phyloP scores from a whole-genome alignment of 257 asterid species.

The Solanum habrochaites region DNA sequence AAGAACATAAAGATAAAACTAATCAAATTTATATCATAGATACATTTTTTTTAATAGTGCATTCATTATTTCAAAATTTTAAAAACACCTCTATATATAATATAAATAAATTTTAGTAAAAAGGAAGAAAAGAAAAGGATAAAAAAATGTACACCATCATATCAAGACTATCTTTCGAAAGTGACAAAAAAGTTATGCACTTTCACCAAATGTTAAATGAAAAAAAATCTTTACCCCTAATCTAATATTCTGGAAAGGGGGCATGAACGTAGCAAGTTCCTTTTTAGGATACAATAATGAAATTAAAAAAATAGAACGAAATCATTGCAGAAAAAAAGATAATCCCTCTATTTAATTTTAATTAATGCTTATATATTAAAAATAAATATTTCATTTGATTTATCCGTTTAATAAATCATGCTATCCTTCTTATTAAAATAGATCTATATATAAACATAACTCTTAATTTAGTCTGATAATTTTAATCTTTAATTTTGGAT shows the following conservation, averaged over 20 bases:
- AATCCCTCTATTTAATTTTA: too few relatives aligned
- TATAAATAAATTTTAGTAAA: too few relatives aligned
- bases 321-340: neutral
- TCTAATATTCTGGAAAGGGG: neutral
- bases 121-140: neutral
- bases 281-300: neutral
- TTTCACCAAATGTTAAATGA: neutral
- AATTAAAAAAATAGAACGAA: neutral
- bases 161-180: neutral
- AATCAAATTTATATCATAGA: too few relatives aligned
- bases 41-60: too few relatives aligned
- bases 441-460: too few relatives aligned
- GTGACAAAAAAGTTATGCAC: neutral
- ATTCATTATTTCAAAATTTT: too few relatives aligned
- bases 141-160: neutral
- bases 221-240: neutral
- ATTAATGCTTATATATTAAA: too few relatives aligned
- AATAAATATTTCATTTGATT: too few relatives aligned
- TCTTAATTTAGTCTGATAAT: too few relatives aligned
- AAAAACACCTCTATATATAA: too few relatives aligned
- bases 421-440: neutral
- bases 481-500: fast-evolving
- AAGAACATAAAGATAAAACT: too few relatives aligned
- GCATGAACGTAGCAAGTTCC: neutral
- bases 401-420: too few relatives aligned